A percentile compares a stretch with the other conserved stretches of the same genome.
Conservation (phyloP, 2,329 filamentous ascomycete species). For the Alternaria triticina region DNA sequence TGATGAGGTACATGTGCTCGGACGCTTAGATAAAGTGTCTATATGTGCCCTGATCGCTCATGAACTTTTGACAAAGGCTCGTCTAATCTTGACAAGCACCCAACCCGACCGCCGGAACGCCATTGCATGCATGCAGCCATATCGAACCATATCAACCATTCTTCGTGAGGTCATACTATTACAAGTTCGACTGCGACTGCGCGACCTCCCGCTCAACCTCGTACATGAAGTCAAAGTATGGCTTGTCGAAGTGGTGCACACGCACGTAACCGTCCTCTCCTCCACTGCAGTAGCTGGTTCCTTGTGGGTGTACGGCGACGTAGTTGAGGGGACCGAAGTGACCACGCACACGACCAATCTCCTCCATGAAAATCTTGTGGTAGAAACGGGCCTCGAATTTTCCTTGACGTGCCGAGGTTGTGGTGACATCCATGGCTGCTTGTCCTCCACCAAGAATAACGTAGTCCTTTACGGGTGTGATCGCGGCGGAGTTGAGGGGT, state of each 20-base stretch:
- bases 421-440: conserved; percentile 98
- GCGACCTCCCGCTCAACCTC: conserved; percentile 86
- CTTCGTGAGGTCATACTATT: conserved; percentile 26
- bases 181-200: conserved; percentile 47
- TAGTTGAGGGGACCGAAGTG: conserved; percentile 98
- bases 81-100: conserved; percentile 18
- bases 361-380: conserved; percentile 99
- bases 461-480: conserved; percentile 95
- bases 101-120: conserved; percentile 41
- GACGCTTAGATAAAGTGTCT: conserved; percentile 5
- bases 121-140: conserved; percentile 45
- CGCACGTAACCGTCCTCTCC: conserved; percentile 99
- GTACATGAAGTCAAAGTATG: conserved; percentile 98
- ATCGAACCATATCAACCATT: conserved; percentile 20
- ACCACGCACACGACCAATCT: conserved; percentile 94
- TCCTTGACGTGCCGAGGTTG: conserved; percentile 89
- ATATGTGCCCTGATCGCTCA: conserved; percentile 10
- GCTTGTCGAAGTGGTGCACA: conserved; percentile 97
- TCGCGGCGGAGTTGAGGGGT: conserved; percentile 92
- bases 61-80: conserved; percentile 19
- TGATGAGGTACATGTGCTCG: conserved; percentile 9
- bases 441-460: conserved; percentile 98
- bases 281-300: conserved; percentile 90
- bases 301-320: conserved; percentile 88
- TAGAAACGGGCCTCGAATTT: conserved; percentile 99